phyloP scores from a whole-genome alignment of 306 rosid species.

The Lupinus albus region DNA sequence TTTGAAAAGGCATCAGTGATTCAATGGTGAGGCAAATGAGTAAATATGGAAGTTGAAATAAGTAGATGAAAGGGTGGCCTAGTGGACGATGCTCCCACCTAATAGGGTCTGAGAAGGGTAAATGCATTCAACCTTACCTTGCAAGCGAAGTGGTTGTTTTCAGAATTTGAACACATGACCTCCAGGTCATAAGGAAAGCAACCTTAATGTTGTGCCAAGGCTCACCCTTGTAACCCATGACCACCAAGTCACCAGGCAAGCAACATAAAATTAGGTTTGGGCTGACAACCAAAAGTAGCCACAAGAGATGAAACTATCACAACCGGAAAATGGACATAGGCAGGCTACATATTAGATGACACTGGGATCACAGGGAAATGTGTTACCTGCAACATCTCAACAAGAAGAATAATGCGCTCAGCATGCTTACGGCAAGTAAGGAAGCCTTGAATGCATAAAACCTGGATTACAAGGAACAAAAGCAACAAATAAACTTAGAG shows the following conservation, averaged over 20 bases:
- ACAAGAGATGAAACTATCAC: no score
- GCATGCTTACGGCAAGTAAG: slow-evolving; percentile 99
- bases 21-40: neutral
- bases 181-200: no score
- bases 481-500: slow-evolving; percentile 37
- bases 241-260: no score
- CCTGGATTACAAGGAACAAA: slow-evolving; percentile 54
- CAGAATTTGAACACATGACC: no score
- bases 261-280: slow-evolving; percentile 24
- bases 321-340: neutral
- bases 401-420: slow-evolving; percentile 92
- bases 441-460: slow-evolving; percentile 98
- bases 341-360: slow-evolving; percentile 24
- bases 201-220: no score
- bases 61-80: no score
- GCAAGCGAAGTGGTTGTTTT: no score
- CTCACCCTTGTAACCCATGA: no score
- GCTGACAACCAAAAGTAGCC: slow-evolving; percentile 19
- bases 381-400: slow-evolving; percentile 97
- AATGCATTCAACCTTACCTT: no score
- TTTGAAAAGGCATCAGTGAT: slow-evolving; percentile 16
- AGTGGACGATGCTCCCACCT: no score
- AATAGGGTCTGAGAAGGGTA: no score
- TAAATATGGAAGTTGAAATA: slow-evolving; percentile 6
- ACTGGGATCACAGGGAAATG: slow-evolving; percentile 19